Conservation (phyloP, 495 filamentous ascomycete genomes). For the Aspergillus diversus region DNA sequence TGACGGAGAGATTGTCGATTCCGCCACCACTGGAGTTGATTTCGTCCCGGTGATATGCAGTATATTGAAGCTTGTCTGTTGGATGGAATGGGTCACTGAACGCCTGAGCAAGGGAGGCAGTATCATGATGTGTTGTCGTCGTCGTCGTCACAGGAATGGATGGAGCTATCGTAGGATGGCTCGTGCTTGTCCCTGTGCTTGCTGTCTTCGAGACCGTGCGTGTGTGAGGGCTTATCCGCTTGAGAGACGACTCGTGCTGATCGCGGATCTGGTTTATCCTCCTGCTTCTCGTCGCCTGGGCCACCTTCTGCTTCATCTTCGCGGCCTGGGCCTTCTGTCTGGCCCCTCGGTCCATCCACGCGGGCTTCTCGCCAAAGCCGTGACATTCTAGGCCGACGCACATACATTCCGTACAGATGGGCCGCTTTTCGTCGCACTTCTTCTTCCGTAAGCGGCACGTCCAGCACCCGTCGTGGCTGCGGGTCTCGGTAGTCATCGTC, state of each 20-base stretch:
- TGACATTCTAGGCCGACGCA: neutral
- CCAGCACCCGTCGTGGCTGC: constrained; percentile 7
- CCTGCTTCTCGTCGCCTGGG: neutral
- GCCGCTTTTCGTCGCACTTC: constrained; percentile 5
- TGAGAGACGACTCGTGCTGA: neutral
- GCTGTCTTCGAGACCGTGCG: neutral
- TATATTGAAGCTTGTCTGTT: neutral
- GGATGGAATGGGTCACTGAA: neutral
- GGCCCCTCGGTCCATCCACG: constrained; percentile 7
- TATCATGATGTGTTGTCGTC: neutral
- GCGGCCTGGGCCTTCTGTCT: neutral
- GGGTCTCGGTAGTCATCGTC: neutral
- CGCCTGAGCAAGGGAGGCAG: neutral
- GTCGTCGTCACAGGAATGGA: neutral
- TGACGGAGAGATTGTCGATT: neutral
- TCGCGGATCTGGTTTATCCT: neutral
- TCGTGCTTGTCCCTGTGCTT: too few species aligned
- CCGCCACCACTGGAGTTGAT: neutral
- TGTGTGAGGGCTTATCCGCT: neutral
- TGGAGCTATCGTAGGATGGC: neutral
- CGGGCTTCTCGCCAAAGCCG: neutral
- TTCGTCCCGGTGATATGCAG: neutral
- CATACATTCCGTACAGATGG: neutral
- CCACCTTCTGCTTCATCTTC: constrained; percentile 1
- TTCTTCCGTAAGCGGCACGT: constrained; percentile 1